phyloP scores from a whole-genome alignment of 2,329 filamentous ascomycete genomes.

The Cladosporium sp. region DNA sequence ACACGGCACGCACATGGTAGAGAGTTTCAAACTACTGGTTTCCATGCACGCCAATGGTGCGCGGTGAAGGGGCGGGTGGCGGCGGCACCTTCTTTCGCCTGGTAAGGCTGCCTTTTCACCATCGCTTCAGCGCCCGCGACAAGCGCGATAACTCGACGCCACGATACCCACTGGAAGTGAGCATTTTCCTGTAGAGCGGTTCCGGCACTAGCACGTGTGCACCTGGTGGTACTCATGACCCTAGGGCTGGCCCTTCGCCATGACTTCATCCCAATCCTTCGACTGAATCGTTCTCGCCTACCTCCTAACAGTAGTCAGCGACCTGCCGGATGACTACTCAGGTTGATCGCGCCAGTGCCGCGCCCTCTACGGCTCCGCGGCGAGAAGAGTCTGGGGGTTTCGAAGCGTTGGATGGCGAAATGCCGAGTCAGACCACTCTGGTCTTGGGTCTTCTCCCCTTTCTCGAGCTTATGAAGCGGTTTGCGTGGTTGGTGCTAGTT shows the following conservation, averaged over 20 bases:
- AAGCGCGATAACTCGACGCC: not conserved
- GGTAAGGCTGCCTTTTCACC: not conserved
- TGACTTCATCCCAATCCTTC: conserved; percentile 13
- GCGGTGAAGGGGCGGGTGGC: not conserved
- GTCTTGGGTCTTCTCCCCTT: not conserved
- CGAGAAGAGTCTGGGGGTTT: conserved; percentile 1
- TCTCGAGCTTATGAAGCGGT: too few species aligned
- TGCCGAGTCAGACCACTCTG: not conserved
- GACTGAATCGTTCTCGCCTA: not conserved
- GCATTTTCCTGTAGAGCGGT: not conserved
- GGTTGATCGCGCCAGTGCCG: not conserved
- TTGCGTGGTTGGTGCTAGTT: not conserved
- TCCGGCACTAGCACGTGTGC: not conserved
- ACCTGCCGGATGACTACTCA: conserved; percentile 4
- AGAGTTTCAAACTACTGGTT: not conserved
- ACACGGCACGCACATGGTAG: conserved; percentile 1
- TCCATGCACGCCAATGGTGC: not conserved
- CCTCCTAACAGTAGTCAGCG: not conserved
- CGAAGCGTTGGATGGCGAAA: not conserved
- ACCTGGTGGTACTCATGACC: not conserved
- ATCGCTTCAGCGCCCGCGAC: not conserved
- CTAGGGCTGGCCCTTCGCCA: conserved; percentile 7
- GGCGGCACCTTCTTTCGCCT: not conserved
- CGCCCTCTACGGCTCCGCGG: not conserved
- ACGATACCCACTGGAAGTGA: not conserved